Base-by-base conservation (phyloP, 2,329 filamentous ascomycete genomes). In the Beauveria sp. region DNA sequence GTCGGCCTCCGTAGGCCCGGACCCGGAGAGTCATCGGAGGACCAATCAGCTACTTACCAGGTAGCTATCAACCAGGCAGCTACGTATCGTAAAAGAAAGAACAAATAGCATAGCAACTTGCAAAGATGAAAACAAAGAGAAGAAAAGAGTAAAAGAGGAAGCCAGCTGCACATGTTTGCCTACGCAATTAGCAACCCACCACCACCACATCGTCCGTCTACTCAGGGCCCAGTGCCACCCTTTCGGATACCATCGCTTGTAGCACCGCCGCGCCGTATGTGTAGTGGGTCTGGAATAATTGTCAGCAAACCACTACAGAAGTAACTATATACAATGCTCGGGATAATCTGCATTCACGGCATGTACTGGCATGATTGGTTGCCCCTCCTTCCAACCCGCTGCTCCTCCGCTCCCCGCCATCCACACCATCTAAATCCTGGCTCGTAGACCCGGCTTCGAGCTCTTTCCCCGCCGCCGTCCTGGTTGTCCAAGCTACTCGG, bases 201-300 rank as follows among this genome's bases (percentile, higher is more conserved):
- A 38, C 43, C 38, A 38, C 54, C 34, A 6, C 34, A 38, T 38
- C 5, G 34, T 48, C 43, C 43, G 43, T 38, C 28, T 12, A 20
- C 20, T 18, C 18, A 38, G 31, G 2, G 14, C 34, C 43, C 26
- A 48, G 54, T 40, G 43, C 26, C 54, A 57, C 28, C 54, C 43
- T 48, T 57, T 57, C 54, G 54, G 54, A 57, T 57, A 57, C 12
- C 54, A 57, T 57, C 54, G 54, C 54, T 57, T 57, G 49, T 28
- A 28, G 16, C 7, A 43, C 42, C 18, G 42, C 42, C 7, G 16
- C 4, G 42, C 4, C 42, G 18, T 22, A n/a, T 20, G 45, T 8
- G 28, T 28, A 14, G 49, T 34, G 49, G 49, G 49, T 2, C 49
- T 51, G 26, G n/a, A 1, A n/a, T 34, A 51, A 34, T 34, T 31